phyloP scores from a whole-genome alignment of 2,329 filamentous ascomycete species.

The Aureobasidium sp. region DNA sequence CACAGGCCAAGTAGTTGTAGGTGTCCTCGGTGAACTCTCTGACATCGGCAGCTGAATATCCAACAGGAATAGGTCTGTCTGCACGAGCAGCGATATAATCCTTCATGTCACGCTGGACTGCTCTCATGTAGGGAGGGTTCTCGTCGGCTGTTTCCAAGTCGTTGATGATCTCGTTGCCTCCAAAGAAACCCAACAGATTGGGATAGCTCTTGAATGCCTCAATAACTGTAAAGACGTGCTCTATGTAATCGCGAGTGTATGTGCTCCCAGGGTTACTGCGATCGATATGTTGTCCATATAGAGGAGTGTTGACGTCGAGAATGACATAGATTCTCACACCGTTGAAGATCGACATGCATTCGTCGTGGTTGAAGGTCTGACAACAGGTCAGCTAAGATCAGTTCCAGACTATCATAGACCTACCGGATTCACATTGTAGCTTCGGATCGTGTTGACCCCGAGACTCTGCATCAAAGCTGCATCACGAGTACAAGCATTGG shows the following conservation, averaged over 20 bases:
- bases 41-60: slow-evolving; percentile 67
- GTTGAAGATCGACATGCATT: slow-evolving; percentile 55
- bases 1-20: slow-evolving; percentile 68
- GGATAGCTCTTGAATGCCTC: slow-evolving; percentile 60
- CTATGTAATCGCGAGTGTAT: slow-evolving; percentile 49
- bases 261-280: slow-evolving; percentile 46
- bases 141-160: slow-evolving; percentile 34
- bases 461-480: slow-evolving; percentile 55
- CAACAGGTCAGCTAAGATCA: background rate
- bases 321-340: slow-evolving; percentile 59
- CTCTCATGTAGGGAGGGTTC: slow-evolving; percentile 53
- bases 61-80: slow-evolving; percentile 53
- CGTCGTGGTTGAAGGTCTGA: slow-evolving; percentile 46
- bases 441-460: slow-evolving; percentile 57
- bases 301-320: slow-evolving; percentile 56
- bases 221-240: slow-evolving; percentile 53
- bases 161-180: slow-evolving; percentile 60
- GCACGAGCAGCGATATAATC: slow-evolving; percentile 55
- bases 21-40: slow-evolving; percentile 64
- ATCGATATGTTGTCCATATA: slow-evolving; percentile 49
- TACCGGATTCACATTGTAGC: slow-evolving; percentile 51
- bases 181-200: slow-evolving; percentile 56
- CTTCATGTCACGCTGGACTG: slow-evolving; percentile 59
- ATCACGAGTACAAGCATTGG: slow-evolving; percentile 52
- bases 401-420: slow-evolving; percentile 25